Evolutionary conservation across 1,139 yeast genomes (phyloP), one percentile per base, ranked within the genome.

Genomic region (Meyerozyma athensensis): DNA sequence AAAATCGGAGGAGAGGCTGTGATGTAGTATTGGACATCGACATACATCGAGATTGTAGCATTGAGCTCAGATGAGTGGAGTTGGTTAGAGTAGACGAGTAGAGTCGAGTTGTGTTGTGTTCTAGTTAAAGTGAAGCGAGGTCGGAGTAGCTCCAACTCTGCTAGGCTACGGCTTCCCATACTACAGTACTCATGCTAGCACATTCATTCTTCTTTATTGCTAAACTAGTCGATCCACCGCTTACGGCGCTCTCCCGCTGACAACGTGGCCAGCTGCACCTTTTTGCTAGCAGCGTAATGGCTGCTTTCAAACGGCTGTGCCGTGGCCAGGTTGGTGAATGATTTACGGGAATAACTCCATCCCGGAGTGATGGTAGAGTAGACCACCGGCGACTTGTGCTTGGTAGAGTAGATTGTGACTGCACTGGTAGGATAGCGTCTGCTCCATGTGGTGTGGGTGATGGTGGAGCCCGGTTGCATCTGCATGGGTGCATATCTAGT

Each of bases 401-500:
- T 40, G 0, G 81, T 62, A 3, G 77, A 43, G 56, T 69, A 79
- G 39, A 55, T 59, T 0, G 86, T 72, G 19, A 81, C 87, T 0
- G 82, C 67, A 44, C 87, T 78, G 1, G 90, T 74, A 14, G 90
- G 79, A 56, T 63, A 81, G 46, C 70, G 63, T 53, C 77, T 69
- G 2, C 78, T 55, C 85, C 86, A 82, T 3, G 81, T 62, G 4
- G 81, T 68, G 18, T 76, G 79, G 1, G 95, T 82, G 10, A 86
- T 78, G 7, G 61, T 68, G 2, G 84, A 55, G 4, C 81, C 85
- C 6, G 97, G 96, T 62, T 87, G 95, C 42, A 68, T 59, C 62
- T 87, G 96, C 96, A 89, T 87, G 36, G 96, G 96, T 1, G 97
- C 97, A 59, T 65, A 86, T 56, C 86, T 72, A 2, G 83, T 74